These are phyloP conservation scores for Saccharum officinarum DNA, from an alignment of 176 grass and related monocot species.

Conservation along the genomic window DNA sequence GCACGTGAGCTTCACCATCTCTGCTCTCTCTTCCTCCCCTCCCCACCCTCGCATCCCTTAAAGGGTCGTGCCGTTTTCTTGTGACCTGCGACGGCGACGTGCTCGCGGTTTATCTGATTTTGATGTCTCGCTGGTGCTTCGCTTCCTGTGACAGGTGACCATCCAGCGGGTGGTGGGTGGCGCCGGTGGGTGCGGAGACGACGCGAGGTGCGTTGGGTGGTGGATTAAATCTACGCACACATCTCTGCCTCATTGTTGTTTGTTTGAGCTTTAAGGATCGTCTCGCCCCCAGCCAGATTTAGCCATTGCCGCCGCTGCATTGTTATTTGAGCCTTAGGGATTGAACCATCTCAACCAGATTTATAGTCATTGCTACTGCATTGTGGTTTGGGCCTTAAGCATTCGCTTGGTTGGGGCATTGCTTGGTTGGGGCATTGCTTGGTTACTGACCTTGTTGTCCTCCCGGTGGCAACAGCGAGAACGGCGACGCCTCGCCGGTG, in stretches of 20 bases:
- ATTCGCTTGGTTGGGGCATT: constrained; percentile 27
- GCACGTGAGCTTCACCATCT: constrained; percentile 81
- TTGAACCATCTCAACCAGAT: constrained; percentile 33
- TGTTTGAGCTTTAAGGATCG: constrained; percentile 53
- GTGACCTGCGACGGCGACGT: constrained; percentile 60
- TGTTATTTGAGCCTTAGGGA: constrained; percentile 42
- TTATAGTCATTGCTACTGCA: constrained; percentile 28
- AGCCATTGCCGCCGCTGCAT: constrained; percentile 18
- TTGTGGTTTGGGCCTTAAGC: constrained; percentile 19
- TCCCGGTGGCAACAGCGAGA: constrained; percentile 45
- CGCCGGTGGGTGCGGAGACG: constrained; percentile 64
- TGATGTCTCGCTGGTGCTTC: constrained; percentile 45
- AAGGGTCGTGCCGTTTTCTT: constrained; percentile 42
- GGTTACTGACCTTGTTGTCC: constrained; percentile 34
- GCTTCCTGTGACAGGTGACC: constrained; percentile 79
- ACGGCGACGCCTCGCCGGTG: constrained; percentile 8
- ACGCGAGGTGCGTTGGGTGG: constrained; percentile 56
- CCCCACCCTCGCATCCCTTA: constrained; percentile 1
- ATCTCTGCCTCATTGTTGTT: constrained; percentile 25
- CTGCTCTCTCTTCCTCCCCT: not conserved
- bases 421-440: too few relatives aligned
- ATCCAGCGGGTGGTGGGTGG: constrained; percentile 86
- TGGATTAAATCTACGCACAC: constrained; percentile 49
- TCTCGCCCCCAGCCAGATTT: constrained; percentile 3
- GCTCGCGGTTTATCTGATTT: constrained; percentile 37